Evolutionary conservation across 1,139 yeast genomes (phyloP).

Genomic region (Saccharomyces pastorianus): DNA sequence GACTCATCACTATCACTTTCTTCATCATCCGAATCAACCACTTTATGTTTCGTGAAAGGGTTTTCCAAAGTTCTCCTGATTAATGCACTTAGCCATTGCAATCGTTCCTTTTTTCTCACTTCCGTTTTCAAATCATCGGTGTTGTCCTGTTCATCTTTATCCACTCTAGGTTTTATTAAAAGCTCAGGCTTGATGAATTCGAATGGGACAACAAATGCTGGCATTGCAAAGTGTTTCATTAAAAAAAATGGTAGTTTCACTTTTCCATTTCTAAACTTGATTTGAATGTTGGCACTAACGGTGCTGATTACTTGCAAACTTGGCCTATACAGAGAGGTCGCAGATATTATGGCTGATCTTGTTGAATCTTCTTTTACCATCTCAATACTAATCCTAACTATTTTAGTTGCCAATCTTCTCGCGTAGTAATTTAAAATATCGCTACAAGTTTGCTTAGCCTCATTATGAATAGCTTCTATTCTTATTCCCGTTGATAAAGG

Average conservation of each 20-base stretch:
- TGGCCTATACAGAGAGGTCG: slow-evolving; percentile 49
- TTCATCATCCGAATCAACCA: slow-evolving; percentile 9
- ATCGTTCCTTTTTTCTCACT: slow-evolving; percentile 8
- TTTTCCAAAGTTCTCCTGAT: slow-evolving; percentile 20
- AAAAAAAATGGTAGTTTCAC: slow-evolving; percentile 33
- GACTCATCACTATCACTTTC: slow-evolving; percentile 14
- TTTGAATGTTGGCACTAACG: slow-evolving; percentile 31
- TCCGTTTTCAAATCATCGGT: neutral
- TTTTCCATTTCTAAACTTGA: slow-evolving; percentile 28
- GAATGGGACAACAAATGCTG: slow-evolving; percentile 32
- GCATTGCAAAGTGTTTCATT: slow-evolving; percentile 30
- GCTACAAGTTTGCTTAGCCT: slow-evolving; percentile 37
- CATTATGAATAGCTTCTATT: slow-evolving; percentile 23
- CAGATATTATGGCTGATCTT: slow-evolving; percentile 43
- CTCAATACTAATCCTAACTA: slow-evolving; percentile 47
- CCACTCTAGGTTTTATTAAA: slow-evolving; percentile 14
- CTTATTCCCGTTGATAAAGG: slow-evolving; percentile 10
- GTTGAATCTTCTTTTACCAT: slow-evolving; percentile 37
- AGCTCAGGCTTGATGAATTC: slow-evolving; percentile 28
- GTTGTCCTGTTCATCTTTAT: neutral
- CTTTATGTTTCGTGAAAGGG: slow-evolving; percentile 14
- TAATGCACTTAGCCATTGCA: slow-evolving; percentile 13
- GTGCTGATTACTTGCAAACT: slow-evolving; percentile 40
- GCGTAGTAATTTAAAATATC: slow-evolving; percentile 38
- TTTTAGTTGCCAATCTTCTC: slow-evolving; percentile 32